Percentiles rank a stretch among this genome's conserved stretches.
Evolutionary conservation across 2,329 filamentous ascomycete genomes (phyloP).

Genomic region (Aspergillus sp.): DNA sequence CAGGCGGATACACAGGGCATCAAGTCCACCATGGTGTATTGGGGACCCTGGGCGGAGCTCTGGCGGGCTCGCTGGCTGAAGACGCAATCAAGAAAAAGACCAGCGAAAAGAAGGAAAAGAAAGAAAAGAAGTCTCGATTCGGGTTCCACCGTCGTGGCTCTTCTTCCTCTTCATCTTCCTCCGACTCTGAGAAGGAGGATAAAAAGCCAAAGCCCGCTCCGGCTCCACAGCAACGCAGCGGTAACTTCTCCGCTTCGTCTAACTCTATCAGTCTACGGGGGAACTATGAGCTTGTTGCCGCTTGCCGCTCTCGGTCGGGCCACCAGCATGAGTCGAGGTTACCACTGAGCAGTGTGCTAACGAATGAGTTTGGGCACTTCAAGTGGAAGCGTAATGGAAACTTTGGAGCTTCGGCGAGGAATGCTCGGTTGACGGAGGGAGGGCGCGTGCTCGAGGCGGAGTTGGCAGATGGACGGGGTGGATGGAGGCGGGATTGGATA

Average conservation of each 20-base stretch:
- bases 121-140: slow-evolving; percentile 11
- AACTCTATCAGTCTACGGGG: slow-evolving; percentile 41
- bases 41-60: slow-evolving; percentile 51
- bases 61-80: slow-evolving; percentile 50
- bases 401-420: slow-evolving; percentile 39
- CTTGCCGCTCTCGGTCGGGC: slow-evolving; percentile 38
- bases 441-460: slow-evolving; percentile 41
- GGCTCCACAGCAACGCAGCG: slow-evolving; percentile 17
- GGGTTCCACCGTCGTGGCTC: slow-evolving; percentile 4
- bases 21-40: slow-evolving; percentile 52
- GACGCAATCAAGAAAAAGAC: slow-evolving; percentile 48
- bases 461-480: slow-evolving; percentile 38
- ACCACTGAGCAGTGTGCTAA: slow-evolving; percentile 43
- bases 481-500: slow-evolving; percentile 36
- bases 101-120: slow-evolving; percentile 15
- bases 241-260: slow-evolving; percentile 45
- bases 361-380: slow-evolving; percentile 42
- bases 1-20: slow-evolving; percentile 50
- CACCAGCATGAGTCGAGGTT: slow-evolving; percentile 37
- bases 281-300: slow-evolving; percentile 42
- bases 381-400: slow-evolving; percentile 43
- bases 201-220: background rate
- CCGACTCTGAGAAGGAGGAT: slow-evolving; percentile 5
- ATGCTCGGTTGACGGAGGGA: slow-evolving; percentile 36
- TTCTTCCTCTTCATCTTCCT: background rate